Evolutionary conservation across 2,329 filamentous ascomycete species (phyloP), one percentile per base, ranked within the genome.

Genomic region (Catunica adiposa): DNA sequence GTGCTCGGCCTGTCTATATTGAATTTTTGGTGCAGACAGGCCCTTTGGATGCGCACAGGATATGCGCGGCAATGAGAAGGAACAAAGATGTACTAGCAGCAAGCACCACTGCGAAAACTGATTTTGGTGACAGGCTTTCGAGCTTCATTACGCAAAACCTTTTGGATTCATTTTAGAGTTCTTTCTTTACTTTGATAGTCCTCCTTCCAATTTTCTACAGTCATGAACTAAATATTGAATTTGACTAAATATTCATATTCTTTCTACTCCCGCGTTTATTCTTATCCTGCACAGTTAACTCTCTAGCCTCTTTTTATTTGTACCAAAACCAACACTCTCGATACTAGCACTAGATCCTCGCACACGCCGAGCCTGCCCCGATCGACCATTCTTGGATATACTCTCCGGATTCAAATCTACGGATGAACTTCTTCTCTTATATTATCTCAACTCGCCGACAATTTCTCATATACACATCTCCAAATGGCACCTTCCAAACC

Each of bases 401-500:
- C 15, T 44, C 40, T 44, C 7, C 20, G 20, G 20, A n/a, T 22
- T 2, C 20, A n/a, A 17, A 44, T 44, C 40, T 44, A 22, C 40
- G 22, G 34, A 25, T 54, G 38, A 40, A 53, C 42, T 25, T 50
- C 34, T 17, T 40, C 11, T 48, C 25, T 34, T 37, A 14, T 34
- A n/a, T 17, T 31, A 17, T 34, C 17, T 25, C 14, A 51, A 8
- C 17, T 31, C 8, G 14, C 25, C 37, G 17, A 26, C 17, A 48
- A n/a, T 40, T 25, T 38, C 9, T 9, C 38, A 23, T 47, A 11
- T 31, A 40, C 55, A 57, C 8, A 54, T 44, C 40, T n/a, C 20
- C 9, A 23, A 42, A 75, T 75, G 72, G 66, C 73, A 22, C 72
- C 73, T 3, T 62, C 70, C 52, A 76, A 76, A 65, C 64, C 69